phyloP scores from a whole-genome alignment of 768 basidiomycete genomes.

The Aureoboletus auriporus region DNA sequence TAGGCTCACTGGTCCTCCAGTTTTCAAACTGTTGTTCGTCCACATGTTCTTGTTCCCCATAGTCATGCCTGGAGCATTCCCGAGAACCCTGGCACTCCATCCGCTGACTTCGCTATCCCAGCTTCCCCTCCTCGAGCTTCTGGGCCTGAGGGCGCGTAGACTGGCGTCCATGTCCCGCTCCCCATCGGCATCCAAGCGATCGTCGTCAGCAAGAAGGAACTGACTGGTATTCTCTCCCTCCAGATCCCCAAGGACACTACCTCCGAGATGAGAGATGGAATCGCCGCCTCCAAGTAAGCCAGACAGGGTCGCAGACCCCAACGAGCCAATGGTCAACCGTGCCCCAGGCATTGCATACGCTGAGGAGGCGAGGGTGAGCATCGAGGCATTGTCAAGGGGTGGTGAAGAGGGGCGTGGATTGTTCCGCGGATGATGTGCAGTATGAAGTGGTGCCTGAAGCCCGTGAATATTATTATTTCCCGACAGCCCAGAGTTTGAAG shows the following conservation, averaged over 20 bases:
- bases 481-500: conserved; percentile 30
- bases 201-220: conserved; percentile 63
- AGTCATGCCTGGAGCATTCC: conserved; percentile 43
- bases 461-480: conserved; percentile 25
- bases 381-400: conserved; percentile 87
- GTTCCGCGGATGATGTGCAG: conserved; percentile 89
- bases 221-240: conserved; percentile 61
- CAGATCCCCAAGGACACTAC: conserved; percentile 52
- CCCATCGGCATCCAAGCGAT: conserved; percentile 45
- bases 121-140: conserved; percentile 82
- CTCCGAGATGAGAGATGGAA: conserved; percentile 71
- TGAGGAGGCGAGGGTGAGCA: conserved; percentile 90
- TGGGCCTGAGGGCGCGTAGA: conserved; percentile 81
- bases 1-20: conserved; percentile 49
- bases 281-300: conserved; percentile 50
- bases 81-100: conserved; percentile 73
- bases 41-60: conserved; percentile 55
- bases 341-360: conserved; percentile 74
- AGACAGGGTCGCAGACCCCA: conserved; percentile 45
- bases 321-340: conserved; percentile 42
- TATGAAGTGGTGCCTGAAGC: conserved; percentile 83
- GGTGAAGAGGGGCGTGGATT: conserved; percentile 92
- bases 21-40: conserved; percentile 57
- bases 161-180: conserved; percentile 79
- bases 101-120: conserved; percentile 90